Evolutionary conservation across 1,284 basidiomycete genomes (phyloP).

Genomic region (Marasmius tenuissimus): DNA sequence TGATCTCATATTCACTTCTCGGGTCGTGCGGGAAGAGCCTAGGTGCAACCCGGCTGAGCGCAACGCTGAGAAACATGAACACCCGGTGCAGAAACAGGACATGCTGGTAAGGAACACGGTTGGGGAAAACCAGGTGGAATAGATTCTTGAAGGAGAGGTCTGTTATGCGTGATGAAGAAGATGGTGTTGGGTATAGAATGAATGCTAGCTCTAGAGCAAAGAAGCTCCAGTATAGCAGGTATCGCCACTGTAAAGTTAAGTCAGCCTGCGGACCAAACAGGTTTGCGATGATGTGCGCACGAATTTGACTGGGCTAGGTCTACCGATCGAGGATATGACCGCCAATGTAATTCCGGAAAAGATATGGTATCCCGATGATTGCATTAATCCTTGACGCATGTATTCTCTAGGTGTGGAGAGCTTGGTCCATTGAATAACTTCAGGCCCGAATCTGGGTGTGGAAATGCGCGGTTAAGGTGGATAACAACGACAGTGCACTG

Average conservation of each 20-base stretch:
- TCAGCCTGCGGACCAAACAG: constrained; percentile 13
- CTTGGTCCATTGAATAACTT: constrained; percentile 66
- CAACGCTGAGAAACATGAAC: constrained; percentile 71
- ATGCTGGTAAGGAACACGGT: constrained; percentile 70
- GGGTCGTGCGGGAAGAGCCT: constrained; percentile 50
- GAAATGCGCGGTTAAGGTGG: background rate
- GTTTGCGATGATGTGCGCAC: constrained; percentile 42
- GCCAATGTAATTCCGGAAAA: constrained; percentile 61
- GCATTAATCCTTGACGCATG: constrained; percentile 65
- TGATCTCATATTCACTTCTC: constrained; percentile 26
- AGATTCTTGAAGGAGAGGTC: constrained; percentile 30
- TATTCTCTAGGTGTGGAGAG: constrained; percentile 72
- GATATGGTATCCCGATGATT: constrained; percentile 73
- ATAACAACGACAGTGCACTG: constrained; percentile 5
- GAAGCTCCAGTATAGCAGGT: constrained; percentile 60
- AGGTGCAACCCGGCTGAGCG: constrained; percentile 66
- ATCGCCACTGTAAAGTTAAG: constrained; percentile 64
- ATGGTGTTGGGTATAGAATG: constrained; percentile 55
- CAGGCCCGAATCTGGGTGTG: constrained; percentile 66
- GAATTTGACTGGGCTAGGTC: constrained; percentile 60
- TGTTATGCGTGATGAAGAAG: constrained; percentile 26
- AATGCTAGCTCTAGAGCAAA: constrained; percentile 64
- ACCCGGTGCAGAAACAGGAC: constrained; percentile 75
- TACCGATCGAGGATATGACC: constrained; percentile 63
- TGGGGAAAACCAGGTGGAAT: constrained; percentile 58